These are phyloP conservation scores for Starmerella etchellsii DNA, from an alignment of 805 yeast genomes.

Conservation along the genomic window DNA sequence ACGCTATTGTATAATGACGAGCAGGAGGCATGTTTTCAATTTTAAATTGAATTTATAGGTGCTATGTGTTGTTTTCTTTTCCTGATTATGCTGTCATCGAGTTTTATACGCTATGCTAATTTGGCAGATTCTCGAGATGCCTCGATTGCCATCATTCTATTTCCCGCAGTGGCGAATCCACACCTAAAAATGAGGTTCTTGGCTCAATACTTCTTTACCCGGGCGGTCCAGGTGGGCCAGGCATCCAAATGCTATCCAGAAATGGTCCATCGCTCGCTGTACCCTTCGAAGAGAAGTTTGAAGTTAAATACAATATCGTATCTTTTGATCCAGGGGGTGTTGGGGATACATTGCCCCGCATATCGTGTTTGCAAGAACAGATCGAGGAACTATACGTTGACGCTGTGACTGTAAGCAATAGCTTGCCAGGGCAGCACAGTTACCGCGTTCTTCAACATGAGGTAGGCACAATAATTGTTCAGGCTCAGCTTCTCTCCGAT, in stretches of 20 bases:
- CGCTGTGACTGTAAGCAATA: neutral
- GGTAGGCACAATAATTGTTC: slow-evolving; percentile 9
- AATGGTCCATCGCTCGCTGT: slow-evolving; percentile 1
- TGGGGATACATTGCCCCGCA: slow-evolving; percentile 10
- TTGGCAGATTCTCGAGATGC: slow-evolving; percentile 2
- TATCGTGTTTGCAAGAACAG: slow-evolving; percentile 5
- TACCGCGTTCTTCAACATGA: slow-evolving; percentile 2
- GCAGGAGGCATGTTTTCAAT: no score
- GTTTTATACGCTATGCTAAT: no score
- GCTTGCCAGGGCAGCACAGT: slow-evolving; percentile 3
- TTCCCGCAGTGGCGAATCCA: slow-evolving; percentile 2
- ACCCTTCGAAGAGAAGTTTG: slow-evolving; percentile 9
- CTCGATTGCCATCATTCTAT: slow-evolving; percentile 2
- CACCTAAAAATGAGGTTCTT: slow-evolving; percentile 5
- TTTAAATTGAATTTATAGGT: no score
- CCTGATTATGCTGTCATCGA: no score
- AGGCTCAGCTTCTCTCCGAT: slow-evolving; percentile 3
- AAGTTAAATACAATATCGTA: slow-evolving; percentile 18
- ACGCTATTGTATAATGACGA: no score
- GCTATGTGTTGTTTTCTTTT: no score
- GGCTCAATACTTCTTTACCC: slow-evolving; percentile 19
- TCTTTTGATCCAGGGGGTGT: slow-evolving; percentile 20
- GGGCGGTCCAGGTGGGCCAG: slow-evolving; percentile 21
- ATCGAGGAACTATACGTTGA: neutral
- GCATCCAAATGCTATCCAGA: slow-evolving; percentile 3